phyloP scores from a whole-genome alignment of 345 rosid species.

The Pseudoturritis turrita region DNA sequence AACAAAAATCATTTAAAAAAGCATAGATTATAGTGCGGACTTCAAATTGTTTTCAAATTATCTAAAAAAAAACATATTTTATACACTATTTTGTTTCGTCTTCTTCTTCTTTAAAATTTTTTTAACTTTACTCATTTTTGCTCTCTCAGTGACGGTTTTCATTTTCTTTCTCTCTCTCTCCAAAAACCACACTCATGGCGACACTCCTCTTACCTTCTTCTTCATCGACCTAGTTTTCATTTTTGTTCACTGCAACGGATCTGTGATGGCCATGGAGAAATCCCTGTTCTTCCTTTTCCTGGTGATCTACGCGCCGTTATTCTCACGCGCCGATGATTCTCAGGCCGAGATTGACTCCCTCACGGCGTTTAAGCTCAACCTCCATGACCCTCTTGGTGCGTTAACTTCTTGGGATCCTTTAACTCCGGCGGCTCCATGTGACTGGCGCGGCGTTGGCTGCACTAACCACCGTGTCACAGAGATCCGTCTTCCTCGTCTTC shows the following conservation, averaged over 20 bases:
- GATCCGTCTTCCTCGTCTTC: conserved; percentile 71
- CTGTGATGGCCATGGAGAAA: conserved; percentile 11
- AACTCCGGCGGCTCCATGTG: conserved; percentile 75
- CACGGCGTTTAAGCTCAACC: conserved; percentile 60
- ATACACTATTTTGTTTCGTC: neutral
- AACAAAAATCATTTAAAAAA: neutral
- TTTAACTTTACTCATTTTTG: conserved; percentile 5
- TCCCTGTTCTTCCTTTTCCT: conserved; percentile 3
- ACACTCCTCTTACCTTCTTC: conserved; percentile 16
- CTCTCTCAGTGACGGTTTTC: neutral
- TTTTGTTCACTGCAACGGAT: neutral
- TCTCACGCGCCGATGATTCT: conserved; percentile 31
- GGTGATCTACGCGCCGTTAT: neutral
- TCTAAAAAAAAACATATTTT: neutral
- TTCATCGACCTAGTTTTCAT: neutral
- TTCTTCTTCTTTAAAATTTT: conserved; percentile 4
- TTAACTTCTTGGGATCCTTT: conserved; percentile 71
- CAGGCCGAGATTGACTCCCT: conserved; percentile 66
- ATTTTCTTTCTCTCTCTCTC: conserved; percentile 9
- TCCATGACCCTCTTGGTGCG: conserved; percentile 73
- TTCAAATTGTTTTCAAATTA: conserved; percentile 19
- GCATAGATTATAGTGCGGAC: conserved; percentile 33
- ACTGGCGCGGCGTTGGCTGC: conserved; percentile 85
- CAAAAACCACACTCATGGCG: conserved; percentile 27
- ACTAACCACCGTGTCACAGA: conserved; percentile 53